Percentiles rank a stretch among this genome's conserved stretches.
Evolutionary conservation across 345 rosid genomes (phyloP).

Genomic region (Murraya koenigii): DNA sequence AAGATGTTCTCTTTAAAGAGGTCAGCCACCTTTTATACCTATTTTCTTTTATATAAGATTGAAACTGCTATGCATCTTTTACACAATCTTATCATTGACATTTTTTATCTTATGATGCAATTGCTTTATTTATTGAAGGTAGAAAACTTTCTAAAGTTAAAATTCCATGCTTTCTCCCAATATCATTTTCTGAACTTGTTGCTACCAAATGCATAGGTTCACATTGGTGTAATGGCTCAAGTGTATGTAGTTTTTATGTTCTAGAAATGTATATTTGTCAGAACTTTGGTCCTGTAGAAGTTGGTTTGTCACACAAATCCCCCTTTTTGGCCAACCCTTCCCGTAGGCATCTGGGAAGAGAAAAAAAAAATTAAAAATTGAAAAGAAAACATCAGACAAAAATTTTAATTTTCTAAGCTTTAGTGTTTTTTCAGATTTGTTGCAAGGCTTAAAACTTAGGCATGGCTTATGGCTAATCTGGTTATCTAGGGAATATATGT

Average conservation of each 20-base stretch:
- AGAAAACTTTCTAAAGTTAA: background rate
- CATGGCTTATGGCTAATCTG: no score
- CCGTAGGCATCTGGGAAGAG: background rate
- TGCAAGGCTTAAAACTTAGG: background rate
- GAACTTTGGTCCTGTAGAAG: background rate
- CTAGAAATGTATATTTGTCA: background rate
- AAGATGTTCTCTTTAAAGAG: conserved; percentile 91
- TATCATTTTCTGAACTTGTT: background rate
- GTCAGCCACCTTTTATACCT: conserved; percentile 31
- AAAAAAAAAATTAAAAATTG: background rate
- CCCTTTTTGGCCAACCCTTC: background rate
- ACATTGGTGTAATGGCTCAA: background rate
- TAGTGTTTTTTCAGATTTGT: background rate
- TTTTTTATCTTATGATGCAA: background rate
- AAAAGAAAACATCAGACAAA: background rate
- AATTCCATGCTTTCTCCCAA: background rate
- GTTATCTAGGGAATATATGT: no score
- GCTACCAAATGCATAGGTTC: background rate
- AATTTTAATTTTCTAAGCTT: background rate
- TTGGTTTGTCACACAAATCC: background rate
- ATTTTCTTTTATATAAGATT: background rate
- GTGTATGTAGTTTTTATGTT: background rate
- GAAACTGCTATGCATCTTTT: background rate
- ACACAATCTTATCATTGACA: background rate
- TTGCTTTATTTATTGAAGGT: background rate